Evolutionary conservation across 176 grass and related monocot species (phyloP).

Genomic region (Paspalum notatum): DNA sequence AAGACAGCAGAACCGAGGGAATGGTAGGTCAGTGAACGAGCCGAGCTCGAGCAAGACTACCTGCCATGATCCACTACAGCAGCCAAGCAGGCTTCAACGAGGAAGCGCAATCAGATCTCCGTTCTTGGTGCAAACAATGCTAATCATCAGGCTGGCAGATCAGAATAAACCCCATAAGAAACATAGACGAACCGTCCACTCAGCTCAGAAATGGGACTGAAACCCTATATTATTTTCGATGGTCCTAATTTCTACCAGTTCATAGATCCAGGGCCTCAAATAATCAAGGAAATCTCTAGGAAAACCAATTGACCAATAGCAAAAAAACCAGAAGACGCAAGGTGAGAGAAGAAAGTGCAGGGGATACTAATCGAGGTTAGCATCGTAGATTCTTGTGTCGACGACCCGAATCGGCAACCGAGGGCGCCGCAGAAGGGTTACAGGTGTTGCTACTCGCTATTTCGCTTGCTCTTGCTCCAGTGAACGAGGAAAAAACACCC

Average conservation of each 20-base stretch:
- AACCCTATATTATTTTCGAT: conserved; percentile 1
- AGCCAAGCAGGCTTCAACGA: conserved; percentile 30
- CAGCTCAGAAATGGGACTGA: not conserved
- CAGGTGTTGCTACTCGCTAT: conserved; percentile 37
- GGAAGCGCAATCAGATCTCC: conserved; percentile 36
- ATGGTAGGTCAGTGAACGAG: not conserved
- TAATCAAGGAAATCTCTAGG: not conserved
- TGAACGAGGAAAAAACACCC: not conserved
- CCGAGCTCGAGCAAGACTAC: not conserved
- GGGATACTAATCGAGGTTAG: conserved; percentile 1
- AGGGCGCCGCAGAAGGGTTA: conserved; percentile 13
- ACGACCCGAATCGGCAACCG: not conserved
- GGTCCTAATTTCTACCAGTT: not conserved
- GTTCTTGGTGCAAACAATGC: conserved; percentile 34
- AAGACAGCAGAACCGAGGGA: not conserved
- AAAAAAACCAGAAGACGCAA: not conserved
- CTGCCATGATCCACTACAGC: not conserved
- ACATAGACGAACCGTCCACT: not conserved
- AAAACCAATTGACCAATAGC: not conserved
- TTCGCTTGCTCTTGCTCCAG: not conserved
- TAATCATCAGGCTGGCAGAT: conserved; percentile 48
- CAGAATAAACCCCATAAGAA: not conserved
- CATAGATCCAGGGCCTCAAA: conserved; percentile 10
- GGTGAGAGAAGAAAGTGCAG: not conserved
- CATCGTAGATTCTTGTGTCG: conserved; percentile 32